Evolutionary conservation across 139 green algal genomes (phyloP), one percentile per base, ranked within the genome.

Genomic region (Closterium sp.): DNA sequence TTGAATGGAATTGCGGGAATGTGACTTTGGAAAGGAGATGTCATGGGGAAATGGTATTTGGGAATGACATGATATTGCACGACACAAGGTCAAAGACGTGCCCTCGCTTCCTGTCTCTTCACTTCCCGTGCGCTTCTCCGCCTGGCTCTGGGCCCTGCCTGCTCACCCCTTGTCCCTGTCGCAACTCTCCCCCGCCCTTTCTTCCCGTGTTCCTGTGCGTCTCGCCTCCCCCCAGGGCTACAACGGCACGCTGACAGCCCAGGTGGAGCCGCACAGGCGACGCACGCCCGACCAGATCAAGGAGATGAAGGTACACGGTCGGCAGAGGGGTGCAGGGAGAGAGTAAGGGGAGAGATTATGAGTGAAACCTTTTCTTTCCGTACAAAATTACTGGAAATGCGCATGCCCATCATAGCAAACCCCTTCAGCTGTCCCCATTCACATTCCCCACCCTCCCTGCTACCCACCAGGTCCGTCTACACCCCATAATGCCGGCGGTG

Each of bases 171-270:
- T 31, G 13, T 13, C 79, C 11, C n/a, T 30, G 79, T 87, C 79
- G 7, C n/a, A 10, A 29, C 24, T 21, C 13, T 87, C 19, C 79
- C 24, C 2, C 19, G 9, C 24, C 79, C 79, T 38, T 4, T 22
- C 45, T 4, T 19, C 45, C 45, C 9, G 2, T 38, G 32, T 3
- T 3, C 32, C 2, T 38, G 32, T 38, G 32, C 3, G 1, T 19
- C 45, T 70, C 45, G 6, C 10, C 45, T 19, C 45, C 45, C 45
- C 45, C 50, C 91, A 93, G 91, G 98, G 98, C n/a, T 99, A 98
- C 96, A 99, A 99, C 94, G 97, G 98, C 2, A 99, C 98, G 17
- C 95, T 99, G 24, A 99, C 98, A 31, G 84, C 89, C 1, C 30
- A 89, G 34, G 34, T 93, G 86, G 92, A 94, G 85, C 34, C 73